Evolutionary conservation across 257 asterid genomes (phyloP), one percentile per base, ranked within the genome.

Genomic region (Eucommia ulmoides): DNA sequence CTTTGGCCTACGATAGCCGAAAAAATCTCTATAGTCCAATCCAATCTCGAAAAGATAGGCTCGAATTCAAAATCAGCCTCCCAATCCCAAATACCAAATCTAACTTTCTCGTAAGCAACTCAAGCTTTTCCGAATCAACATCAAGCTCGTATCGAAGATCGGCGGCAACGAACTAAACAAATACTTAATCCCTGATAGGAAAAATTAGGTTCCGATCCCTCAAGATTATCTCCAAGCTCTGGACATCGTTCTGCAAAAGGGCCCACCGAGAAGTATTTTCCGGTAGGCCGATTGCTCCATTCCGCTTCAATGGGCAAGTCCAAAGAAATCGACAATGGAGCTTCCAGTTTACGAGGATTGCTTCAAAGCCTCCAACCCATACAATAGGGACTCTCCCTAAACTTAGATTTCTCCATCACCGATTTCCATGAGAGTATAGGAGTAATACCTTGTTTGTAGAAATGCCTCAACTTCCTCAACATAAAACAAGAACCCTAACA

Each of bases 181-280:
- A 46, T 84, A 68, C 57, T 72, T 81, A 75, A 72, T 54, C 44
- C 64, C 65, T 58, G 81, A 59, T 20, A 65, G 52, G 5, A 81
- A 72, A 33, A 83, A 73, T 49, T 55, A 51, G 22, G 49, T 51
- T 23, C 78, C 85, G 11, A 81, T 89, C 55, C 98, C 98, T 65
- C 98, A 86, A 38, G 98, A 91, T 67, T 91, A 86, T 59, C 75
- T 91, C 45, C 98, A 86, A 60, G 98, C 98, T 41, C 61, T 91
- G 55, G 98, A 91, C 60, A 93, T 91, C 0, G 96, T 81, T 2
- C 52, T 86, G 51, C 61, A 96, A 9, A 96, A 91, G 55, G 56
- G 62, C 51, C 82, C 98, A 45, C 66, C 0, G 93, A 86, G 52
- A 86, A 78, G 62, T 91, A 94, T 59, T 23, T 77, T 33, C 52